Base-by-base conservation (phyloP, 2,329 filamentous ascomycete species). In the Pseudogymnoascus verrucosus region DNA sequence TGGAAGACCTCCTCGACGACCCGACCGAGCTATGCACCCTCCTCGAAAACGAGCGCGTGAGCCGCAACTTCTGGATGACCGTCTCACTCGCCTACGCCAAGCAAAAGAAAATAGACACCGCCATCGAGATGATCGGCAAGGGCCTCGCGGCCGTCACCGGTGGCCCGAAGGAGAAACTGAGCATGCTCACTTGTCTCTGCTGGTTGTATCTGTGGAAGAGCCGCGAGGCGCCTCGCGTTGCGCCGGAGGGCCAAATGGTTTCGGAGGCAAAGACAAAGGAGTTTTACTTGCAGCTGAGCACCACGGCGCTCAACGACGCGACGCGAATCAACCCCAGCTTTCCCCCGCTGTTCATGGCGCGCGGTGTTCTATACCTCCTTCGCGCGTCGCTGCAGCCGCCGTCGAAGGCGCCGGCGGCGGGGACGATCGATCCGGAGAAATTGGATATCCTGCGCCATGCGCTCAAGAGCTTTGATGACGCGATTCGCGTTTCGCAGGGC, bases 81-180 rank as follows among this genome's bases (percentile, higher is more conserved):
- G 95, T 98, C 68, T 90, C 96, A 44, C 82, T 98, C 65, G 93
- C 93, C 59, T 99, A 99, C 73, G 93, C 95, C 42, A 99, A 98
- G 78, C 91, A 96, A 78, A 88, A 89, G 73, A 96, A 96, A 78
- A 85, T 95, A 66, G 93, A 97, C 73, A 90, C 95, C 78, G 85
- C 86, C 64, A 88, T 89, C 70, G 86, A 89, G 75, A 87, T 88
- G 79, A 78, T 89, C 69, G 85, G 87, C 60, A 86, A 87, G 73
- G 87, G 86, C 39, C 76, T 88, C 64, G 77, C 79, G 36, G 86
- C 85, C 14, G 81, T 88, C 69, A 79, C 82, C 65, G 82, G 81
- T 37, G 82, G 81, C 54, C 78, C 81, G 23, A 87, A 89, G 68
- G 88, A 91, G 75, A 84, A 84, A 68, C 80, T 89, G 68, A 86